Percentiles rank a stretch among this genome's conserved stretches.
phyloP scores from a whole-genome alignment of 495 filamentous ascomycete genomes.

The Cudoniella acicularis region DNA sequence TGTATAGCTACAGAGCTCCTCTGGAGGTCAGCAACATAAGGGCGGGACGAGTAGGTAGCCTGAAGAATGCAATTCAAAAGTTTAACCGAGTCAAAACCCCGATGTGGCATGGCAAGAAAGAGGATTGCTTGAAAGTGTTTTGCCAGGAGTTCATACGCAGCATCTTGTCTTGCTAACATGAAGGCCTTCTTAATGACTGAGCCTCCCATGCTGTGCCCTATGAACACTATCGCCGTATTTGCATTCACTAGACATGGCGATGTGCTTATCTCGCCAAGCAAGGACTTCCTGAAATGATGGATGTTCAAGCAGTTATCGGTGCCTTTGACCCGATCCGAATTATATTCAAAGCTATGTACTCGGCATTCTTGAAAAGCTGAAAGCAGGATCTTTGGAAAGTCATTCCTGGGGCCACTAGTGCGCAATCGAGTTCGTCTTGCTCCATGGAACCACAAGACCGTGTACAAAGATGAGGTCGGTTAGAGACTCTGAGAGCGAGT shows the following conservation, averaged over 20 bases:
- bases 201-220: constrained; percentile 53
- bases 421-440: not conserved
- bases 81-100: constrained; percentile 41
- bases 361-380: constrained; percentile 8
- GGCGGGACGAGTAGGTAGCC: constrained; percentile 37
- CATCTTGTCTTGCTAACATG: constrained; percentile 29
- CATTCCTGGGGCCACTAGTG: constrained; percentile 23
- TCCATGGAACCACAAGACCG: constrained; percentile 23
- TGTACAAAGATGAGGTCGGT: constrained; percentile 34
- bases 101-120: constrained; percentile 50
- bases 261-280: constrained; percentile 28
- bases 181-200: constrained; percentile 44
- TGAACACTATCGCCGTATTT: constrained; percentile 37
- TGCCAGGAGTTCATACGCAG: constrained; percentile 39
- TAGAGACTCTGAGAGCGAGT: constrained; percentile 21
- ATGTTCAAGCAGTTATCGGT: constrained; percentile 31
- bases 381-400: constrained; percentile 13
- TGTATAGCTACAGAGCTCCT: constrained; percentile 34
- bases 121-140: constrained; percentile 40
- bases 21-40: constrained; percentile 40
- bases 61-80: constrained; percentile 38
- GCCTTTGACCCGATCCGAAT: constrained; percentile 14
- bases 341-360: constrained; percentile 16
- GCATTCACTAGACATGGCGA: constrained; percentile 3
- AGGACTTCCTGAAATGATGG: constrained; percentile 36